Evolutionary conservation across 495 filamentous ascomycete genomes (phyloP), one percentile per base, ranked within the genome.

Genomic region (Hypoxylon crocopeplum): DNA sequence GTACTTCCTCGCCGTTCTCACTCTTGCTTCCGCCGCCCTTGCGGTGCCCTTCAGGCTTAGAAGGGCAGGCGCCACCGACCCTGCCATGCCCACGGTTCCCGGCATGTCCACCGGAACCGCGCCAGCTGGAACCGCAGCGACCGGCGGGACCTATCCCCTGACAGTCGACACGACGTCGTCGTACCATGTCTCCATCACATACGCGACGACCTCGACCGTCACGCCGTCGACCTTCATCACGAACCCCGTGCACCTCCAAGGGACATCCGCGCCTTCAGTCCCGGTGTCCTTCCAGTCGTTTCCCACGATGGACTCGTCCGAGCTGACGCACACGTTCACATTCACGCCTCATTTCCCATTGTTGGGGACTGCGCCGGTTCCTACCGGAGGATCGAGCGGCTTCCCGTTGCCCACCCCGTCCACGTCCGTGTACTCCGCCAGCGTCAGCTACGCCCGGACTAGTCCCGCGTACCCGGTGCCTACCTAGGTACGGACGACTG

Each of bases 1-100:
- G 61, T 19, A 59, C 34, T 58, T 58, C 53, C 27, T 63, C 61
- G 39, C 48, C 19, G 55, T 36, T 34, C 48, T 64, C 44, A 47
- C 61, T 40, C 32, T 64, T 27, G 48, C 49, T 54, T 55, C 61
- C 32, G 50, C 44, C 12, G 61, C 54, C 39, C 44, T 59, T 17
- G 61, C 61, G 54, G 61, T 42, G 13, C 61, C 61, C 4, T 58
- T 52, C 49, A 42, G 16, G 2, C 27, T 52, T 13, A 36, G 45
- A 24, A 48, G 50, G 32, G 37, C 47, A 32, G 10, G 11, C 13
- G 19, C 27, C 11, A 29, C 37, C 10, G 37, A 13, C 5, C 21
- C 6, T 38, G 5, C 34, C 5, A n/a, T 38, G 8, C 34, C 34
- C 13, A 16, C n/a, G 2, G 8, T 5, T 19, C n/a, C 34, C 34